A percentile compares a stretch with the other conserved stretches of the same genome.
phyloP scores from a whole-genome alignment of 2,329 filamentous ascomycete genomes.

The Fusarium acutatum region DNA sequence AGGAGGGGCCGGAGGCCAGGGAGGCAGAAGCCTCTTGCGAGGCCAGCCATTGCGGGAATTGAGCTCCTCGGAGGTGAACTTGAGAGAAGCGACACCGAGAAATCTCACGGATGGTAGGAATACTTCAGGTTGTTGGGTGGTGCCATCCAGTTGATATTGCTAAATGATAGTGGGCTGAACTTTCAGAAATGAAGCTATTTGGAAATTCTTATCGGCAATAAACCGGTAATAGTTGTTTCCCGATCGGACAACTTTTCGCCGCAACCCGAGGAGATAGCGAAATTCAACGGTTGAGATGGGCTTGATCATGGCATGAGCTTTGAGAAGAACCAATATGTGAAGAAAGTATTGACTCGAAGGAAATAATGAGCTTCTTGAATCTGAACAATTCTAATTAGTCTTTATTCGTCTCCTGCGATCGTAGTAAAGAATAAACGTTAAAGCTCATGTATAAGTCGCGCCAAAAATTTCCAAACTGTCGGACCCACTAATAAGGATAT shows the following conservation, averaged over 20 bases:
- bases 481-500: slow-evolving; percentile 25
- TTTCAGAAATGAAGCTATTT: slow-evolving; percentile 35
- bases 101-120: background rate
- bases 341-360: no score
- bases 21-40: slow-evolving; percentile 44
- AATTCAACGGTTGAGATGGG: background rate
- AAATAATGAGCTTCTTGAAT: background rate
- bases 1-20: slow-evolving; percentile 39
- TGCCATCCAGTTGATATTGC: slow-evolving; percentile 15
- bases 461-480: slow-evolving; percentile 47
- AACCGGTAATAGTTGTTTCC: background rate
- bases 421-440: background rate
- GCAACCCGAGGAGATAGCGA: slow-evolving; percentile 17
- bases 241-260: slow-evolving; percentile 29
- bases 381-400: background rate
- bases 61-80: background rate
- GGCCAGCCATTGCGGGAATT: slow-evolving; percentile 42
- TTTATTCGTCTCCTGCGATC: background rate
- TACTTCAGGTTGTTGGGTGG: slow-evolving; percentile 2
- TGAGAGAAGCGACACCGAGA: background rate
- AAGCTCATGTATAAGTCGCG: slow-evolving; percentile 21
- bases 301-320: background rate
- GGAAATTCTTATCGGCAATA: slow-evolving; percentile 28
- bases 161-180: slow-evolving; percentile 3
- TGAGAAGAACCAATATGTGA: background rate